Evolutionary conservation across 2,329 filamentous ascomycete genomes (phyloP).

Genomic region (Calonectria naviculata): DNA sequence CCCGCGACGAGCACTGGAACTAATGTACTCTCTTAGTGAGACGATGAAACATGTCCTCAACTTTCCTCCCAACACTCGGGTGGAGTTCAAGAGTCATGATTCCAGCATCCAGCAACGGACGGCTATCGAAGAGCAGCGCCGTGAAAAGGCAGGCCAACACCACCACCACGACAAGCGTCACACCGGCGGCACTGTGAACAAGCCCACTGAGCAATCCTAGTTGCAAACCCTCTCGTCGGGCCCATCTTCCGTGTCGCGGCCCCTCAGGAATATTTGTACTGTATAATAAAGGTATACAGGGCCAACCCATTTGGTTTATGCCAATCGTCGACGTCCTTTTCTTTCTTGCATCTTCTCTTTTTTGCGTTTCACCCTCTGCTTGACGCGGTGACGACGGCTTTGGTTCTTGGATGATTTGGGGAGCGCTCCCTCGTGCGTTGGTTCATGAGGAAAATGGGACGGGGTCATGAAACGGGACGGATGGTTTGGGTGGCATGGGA

Average conservation of each 20-base stretch:
- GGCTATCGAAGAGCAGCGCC: slow-evolving; percentile 89
- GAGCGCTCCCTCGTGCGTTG: slow-evolving; percentile 11
- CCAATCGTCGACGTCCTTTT: slow-evolving; percentile 25
- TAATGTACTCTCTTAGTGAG: slow-evolving; percentile 69
- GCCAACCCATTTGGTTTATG: slow-evolving; percentile 23
- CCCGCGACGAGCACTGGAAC: not conserved
- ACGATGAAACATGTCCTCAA: slow-evolving; percentile 91
- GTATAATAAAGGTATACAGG: slow-evolving; percentile 35
- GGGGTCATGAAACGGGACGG: slow-evolving; percentile 17
- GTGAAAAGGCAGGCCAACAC: slow-evolving; percentile 77
- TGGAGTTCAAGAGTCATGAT: slow-evolving; percentile 97
- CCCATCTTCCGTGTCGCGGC: not conserved
- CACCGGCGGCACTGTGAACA: slow-evolving; percentile 43
- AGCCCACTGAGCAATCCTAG: slow-evolving; percentile 44
- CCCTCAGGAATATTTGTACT: slow-evolving; percentile 29
- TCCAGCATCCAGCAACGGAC: slow-evolving; percentile 93
- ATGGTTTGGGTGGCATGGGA: slow-evolving; percentile 17
- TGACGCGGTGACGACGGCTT: slow-evolving; percentile 17
- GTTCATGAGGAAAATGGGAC: slow-evolving; percentile 20
- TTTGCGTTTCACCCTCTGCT: slow-evolving; percentile 15
- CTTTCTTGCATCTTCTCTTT: slow-evolving; percentile 23
- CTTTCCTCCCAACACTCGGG: slow-evolving; percentile 88
- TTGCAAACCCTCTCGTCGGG: slow-evolving; percentile 15
- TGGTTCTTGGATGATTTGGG: slow-evolving; percentile 21
- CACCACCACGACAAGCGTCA: slow-evolving; percentile 54